Base-by-base conservation (phyloP, 2,329 filamentous ascomycete genomes). In the Scleromitrula shiraiana region DNA sequence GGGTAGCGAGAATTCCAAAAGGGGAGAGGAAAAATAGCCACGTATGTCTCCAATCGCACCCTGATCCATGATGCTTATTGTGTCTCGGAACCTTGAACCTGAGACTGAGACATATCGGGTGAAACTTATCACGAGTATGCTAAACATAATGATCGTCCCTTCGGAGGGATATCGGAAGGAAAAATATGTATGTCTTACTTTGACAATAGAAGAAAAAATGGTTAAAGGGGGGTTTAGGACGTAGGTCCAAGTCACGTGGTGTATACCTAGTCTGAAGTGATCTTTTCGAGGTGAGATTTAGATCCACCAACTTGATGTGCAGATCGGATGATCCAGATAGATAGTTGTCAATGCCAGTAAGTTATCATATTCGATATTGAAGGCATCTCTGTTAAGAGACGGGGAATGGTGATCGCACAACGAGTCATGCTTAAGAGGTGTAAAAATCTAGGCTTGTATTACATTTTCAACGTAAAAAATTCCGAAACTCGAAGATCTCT, bases 151-250 rank as follows among this genome's bases (percentile, higher is more conserved):
- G 30, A 35, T 27, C 22, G 22, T 22, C 29, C 27, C 17, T 14
- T 38, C 45, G 45, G 38, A 47, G 30, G 38, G 24, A 42, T 20
- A 47, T 42, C 45, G 37, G 45, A 47, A 47, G 45, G 45, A 42
- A 29, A n/a, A 47, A 42, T 47, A 42, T 47, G 17, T 29, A 22
- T 42, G 45, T 47, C 45, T 42, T 29, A 22, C 45, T 24, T 41
- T 36, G 29, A 47, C 30, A 35, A 40, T 27, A 32, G 5, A 9
- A 35, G 26, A 19, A 10, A 26, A 17, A 15, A 24, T 27, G 12
- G 37, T 33, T 33, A 7, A 7, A 4, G 15, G n/a, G 15, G 10
- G 15, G 20, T n/a, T 9, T 9, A 32, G 12, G 1, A 12, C 6
- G 29, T 12, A 7, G 20, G 4, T 37, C 6, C 19, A 37, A 20